Conservation (phyloP, 208 protist species). For the Herpetomonas muscarum region DNA sequence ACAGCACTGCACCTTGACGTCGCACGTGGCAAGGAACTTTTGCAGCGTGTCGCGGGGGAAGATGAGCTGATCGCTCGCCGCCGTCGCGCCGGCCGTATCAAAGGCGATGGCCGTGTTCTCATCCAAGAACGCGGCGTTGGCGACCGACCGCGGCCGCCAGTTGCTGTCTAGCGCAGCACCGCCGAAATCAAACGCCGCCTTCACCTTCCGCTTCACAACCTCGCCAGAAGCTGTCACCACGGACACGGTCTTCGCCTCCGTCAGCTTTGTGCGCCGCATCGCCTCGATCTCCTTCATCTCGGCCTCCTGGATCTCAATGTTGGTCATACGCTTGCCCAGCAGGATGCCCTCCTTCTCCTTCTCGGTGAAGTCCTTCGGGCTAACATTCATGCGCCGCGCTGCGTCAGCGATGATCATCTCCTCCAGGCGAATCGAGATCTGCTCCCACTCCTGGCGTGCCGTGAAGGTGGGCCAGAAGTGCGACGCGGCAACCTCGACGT, state of each 20-base stretch:
- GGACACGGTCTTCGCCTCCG: conserved; percentile 55
- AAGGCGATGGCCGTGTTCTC: conserved; percentile 60
- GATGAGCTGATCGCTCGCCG: conserved; percentile 78
- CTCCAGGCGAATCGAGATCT: conserved; percentile 98
- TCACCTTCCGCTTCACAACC: conserved; percentile 73
- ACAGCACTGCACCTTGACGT: conserved; percentile 80
- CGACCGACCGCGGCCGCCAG: conserved; percentile 78
- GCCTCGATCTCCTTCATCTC: conserved; percentile 99
- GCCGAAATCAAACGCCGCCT: conserved; percentile 84
- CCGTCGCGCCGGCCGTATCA: conserved; percentile 52
- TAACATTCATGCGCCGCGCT: conserved; percentile 99
- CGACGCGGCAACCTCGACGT: conserved; percentile 93
- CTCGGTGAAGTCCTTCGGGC: conserved; percentile 98
- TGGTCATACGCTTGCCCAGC: conserved; percentile 99
- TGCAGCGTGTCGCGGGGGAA: conserved; percentile 74
- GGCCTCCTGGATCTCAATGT: conserved; percentile 98
- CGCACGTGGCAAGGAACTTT: conserved; percentile 69
- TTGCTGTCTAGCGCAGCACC: conserved; percentile 59
- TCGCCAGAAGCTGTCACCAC: conserved; percentile 64
- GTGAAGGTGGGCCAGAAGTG: conserved; percentile 99
- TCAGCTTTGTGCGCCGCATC: conserved; percentile 84
- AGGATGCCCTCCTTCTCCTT: conserved; percentile 99
- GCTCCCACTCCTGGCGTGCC: conserved; percentile 98
- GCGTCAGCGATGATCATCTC: conserved; percentile 99
- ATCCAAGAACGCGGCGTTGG: conserved; percentile 71